Evolutionary conservation across 495 filamentous ascomycete species (phyloP).

Genomic region (Delitschia confertaspora): DNA sequence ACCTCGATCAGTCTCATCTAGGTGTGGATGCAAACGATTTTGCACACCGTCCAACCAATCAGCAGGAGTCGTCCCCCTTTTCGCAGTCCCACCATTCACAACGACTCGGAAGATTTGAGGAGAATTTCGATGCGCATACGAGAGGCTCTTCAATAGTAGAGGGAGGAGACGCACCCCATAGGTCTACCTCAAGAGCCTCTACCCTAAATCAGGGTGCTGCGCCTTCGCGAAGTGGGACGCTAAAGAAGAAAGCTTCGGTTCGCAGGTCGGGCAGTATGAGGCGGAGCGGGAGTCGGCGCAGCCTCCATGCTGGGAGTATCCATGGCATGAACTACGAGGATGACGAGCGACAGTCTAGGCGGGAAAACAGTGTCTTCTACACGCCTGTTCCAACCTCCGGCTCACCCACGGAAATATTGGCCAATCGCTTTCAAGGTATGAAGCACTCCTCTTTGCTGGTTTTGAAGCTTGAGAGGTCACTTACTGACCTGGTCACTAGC

Average conservation of each 20-base stretch:
- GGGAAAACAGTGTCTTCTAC: conserved; percentile 79
- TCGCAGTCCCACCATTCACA: conserved; percentile 34
- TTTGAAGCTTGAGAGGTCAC: background rate
- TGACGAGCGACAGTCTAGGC: conserved; percentile 46
- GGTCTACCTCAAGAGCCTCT: conserved; percentile 36
- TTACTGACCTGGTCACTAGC: conserved; percentile 49
- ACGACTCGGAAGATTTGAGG: conserved; percentile 47
- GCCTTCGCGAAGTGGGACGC: conserved; percentile 63
- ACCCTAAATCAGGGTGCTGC: conserved; percentile 28
- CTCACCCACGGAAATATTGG: conserved; percentile 80
- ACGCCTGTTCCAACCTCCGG: conserved; percentile 81
- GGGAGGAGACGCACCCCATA: conserved; percentile 37
- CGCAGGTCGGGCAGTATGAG: conserved; percentile 64
- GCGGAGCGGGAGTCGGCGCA: conserved; percentile 60
- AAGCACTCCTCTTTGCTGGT: conserved; percentile 7
- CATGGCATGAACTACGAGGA: conserved; percentile 60
- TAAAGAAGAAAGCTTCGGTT: conserved; percentile 79
- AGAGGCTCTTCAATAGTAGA: conserved; percentile 52
- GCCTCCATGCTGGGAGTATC: conserved; percentile 70
- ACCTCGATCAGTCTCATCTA: conserved; percentile 17
- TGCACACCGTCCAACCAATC: conserved; percentile 35
- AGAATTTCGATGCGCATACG: conserved; percentile 64
- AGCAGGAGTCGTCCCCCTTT: conserved; percentile 37
- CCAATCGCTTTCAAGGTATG: conserved; percentile 82
- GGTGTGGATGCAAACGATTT: conserved; percentile 28